Evolutionary conservation across 352 stramenopile genomes (phyloP).

Genomic region (Globisporangium middletonii): DNA sequence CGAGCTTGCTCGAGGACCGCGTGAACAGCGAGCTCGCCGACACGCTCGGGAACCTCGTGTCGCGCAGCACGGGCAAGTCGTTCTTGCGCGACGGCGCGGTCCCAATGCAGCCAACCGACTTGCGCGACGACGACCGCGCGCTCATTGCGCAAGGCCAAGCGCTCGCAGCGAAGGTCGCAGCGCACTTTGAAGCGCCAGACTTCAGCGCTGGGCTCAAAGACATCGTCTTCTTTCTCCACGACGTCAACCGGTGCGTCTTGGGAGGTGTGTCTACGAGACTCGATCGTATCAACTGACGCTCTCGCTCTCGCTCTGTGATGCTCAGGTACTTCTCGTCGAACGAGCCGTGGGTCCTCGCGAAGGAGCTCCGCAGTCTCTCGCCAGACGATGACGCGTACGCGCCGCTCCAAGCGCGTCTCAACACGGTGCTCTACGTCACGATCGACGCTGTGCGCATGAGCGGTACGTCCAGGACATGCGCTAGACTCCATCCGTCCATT

Average conservation of each 20-base stretch:
- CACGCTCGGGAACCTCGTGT: slow-evolving; percentile 88
- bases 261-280: no score
- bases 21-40: slow-evolving; percentile 95
- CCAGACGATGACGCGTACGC: slow-evolving; percentile 24
- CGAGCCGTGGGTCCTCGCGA: slow-evolving; percentile 75
- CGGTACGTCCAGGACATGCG: slow-evolving; percentile 24
- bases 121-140: slow-evolving; percentile 39
- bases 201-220: slow-evolving; percentile 66
- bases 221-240: slow-evolving; percentile 75
- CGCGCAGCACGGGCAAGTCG: slow-evolving; percentile 60
- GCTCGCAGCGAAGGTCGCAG: slow-evolving; percentile 37
- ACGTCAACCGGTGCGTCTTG: slow-evolving; percentile 55
- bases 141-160: slow-evolving; percentile 48
- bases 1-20: slow-evolving; percentile 86
- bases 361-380: slow-evolving; percentile 33
- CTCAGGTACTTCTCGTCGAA: slow-evolving; percentile 69
- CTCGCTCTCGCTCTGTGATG: not conserved
- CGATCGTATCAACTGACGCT: no score
- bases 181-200: slow-evolving; percentile 63
- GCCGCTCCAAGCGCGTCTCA: slow-evolving; percentile 34
- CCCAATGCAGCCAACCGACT: slow-evolving; percentile 28
- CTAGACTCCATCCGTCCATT: not conserved
- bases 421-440: slow-evolving; percentile 65
- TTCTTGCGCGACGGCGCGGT: slow-evolving; percentile 50
- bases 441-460: slow-evolving; percentile 69